These are phyloP conservation scores for Solanum phureja DNA, from an alignment of 257 asterid genomes.

Conservation along the genomic window DNA sequence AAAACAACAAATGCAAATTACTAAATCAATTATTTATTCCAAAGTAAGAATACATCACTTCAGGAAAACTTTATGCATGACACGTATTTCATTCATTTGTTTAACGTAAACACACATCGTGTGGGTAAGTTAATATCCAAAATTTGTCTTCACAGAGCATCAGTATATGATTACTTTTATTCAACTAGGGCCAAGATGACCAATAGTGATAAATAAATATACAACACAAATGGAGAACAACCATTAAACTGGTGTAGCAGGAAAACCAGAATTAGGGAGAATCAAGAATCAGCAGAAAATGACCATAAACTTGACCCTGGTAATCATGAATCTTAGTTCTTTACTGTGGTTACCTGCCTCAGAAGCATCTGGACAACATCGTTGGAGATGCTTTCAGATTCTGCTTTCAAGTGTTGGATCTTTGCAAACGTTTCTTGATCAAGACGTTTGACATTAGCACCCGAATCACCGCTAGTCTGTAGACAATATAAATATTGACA, in stretches of 20 bases:
- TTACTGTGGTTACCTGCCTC: conserved; percentile 72
- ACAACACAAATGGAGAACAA: background rate
- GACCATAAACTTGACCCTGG: background rate
- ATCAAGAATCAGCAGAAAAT: background rate
- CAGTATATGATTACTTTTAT: background rate
- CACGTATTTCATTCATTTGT: background rate
- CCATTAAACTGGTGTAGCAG: background rate
- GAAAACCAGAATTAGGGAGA: background rate
- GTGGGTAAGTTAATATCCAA: background rate
- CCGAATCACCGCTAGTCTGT: too few relatives aligned
- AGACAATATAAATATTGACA: too few relatives aligned
- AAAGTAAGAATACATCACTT: background rate
- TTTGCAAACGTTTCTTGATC: conserved; percentile 65
- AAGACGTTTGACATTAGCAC: conserved; percentile 86
- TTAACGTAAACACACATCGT: background rate
- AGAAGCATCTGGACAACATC: conserved; percentile 83
- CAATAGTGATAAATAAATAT: background rate
- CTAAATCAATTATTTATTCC: background rate
- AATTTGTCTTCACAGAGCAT: background rate
- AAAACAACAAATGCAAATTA: background rate
- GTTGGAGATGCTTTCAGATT: conserved; percentile 59
- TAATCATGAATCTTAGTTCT: conserved; percentile 27
- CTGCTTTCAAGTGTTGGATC: conserved; percentile 54
- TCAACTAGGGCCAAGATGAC: background rate
- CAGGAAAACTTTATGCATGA: background rate